Conservation (phyloP, 2,329 filamentous ascomycete genomes). For the Fusarium sulawesiense region DNA sequence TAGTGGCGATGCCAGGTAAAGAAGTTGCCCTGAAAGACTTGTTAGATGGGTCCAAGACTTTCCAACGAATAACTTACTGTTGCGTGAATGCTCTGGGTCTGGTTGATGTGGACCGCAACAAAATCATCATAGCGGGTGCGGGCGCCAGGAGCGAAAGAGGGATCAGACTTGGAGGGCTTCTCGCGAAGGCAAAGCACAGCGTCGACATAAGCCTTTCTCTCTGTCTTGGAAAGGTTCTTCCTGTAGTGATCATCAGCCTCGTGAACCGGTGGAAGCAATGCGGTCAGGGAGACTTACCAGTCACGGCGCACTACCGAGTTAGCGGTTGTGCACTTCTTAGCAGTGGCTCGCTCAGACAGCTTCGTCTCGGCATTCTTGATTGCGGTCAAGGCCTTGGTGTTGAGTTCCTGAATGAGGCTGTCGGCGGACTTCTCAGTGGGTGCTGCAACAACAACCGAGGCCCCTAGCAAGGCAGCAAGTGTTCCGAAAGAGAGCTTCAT, state of each 20-base stretch:
- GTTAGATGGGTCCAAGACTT: accelerated
- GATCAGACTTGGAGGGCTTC: slow-evolving; percentile 15
- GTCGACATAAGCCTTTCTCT: slow-evolving; percentile 1
- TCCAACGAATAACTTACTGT: not conserved
- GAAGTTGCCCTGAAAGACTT: not conserved
- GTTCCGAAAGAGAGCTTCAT: slow-evolving; percentile 1
- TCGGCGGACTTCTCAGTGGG: slow-evolving; percentile 2
- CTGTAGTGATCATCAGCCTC: not conserved
- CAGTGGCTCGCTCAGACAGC: not conserved
- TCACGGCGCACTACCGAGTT: slow-evolving; percentile 8
- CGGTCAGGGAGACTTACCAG: not conserved
- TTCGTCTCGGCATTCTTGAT: not conserved
- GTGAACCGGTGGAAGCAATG: accelerated
- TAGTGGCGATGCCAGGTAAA: slow-evolving; percentile 21
- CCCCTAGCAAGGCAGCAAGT: not conserved
- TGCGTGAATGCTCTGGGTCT: slow-evolving; percentile 4
- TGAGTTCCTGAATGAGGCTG: slow-evolving; percentile 1
- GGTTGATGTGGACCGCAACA: slow-evolving; percentile 19
- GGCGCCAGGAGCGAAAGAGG: slow-evolving; percentile 5
- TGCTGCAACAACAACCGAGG: not conserved
- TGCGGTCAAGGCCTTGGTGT: not conserved
- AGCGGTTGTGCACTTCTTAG: slow-evolving; percentile 2
- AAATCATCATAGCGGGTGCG: slow-evolving; percentile 18
- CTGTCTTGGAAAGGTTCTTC: not conserved
- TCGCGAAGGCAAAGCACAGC: slow-evolving; percentile 13